Evolutionary conservation across 2,329 filamentous ascomycete genomes (phyloP), one percentile per base, ranked within the genome.

Genomic region (Aspergillus tubingensis): DNA sequence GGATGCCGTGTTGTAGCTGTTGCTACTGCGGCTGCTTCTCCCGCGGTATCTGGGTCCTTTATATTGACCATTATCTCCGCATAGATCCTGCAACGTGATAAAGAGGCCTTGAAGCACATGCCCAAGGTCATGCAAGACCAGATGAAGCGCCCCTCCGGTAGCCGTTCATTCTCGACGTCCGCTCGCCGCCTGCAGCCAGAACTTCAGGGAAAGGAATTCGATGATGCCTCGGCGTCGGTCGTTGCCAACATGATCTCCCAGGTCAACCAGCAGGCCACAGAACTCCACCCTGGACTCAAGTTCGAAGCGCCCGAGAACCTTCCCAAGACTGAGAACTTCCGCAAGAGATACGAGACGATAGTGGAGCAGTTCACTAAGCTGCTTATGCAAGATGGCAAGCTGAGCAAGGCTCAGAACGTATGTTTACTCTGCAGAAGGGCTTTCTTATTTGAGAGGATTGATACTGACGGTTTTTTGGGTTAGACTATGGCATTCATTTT

Each of bases 331-430:
- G 77, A 82, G 59, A 83, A 91, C 77, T 79, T 94, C 69, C 90
- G 92, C 77, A 83, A 91, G 73, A 87, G 95, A 70, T 96, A 98
- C 74, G 90, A 97, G 73, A 87, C 91, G 1, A 83, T 97, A 7
- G 82, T 98, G 51, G 82, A 89, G 66, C 95, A 97, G 80, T 83
- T 98, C 69, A 96, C 92, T 17, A 93, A 92, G 74, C 82, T 96
- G 68, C 79, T 99, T 65, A 99, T 98, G 94, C 83, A 83, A 69
- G 86, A 98, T 77, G 95, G 95, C 68, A 96, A 97, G 82, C 86
- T 96, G 74, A 90, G 89, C 72, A 85, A 86, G 75, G 95, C 95
- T n/a, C 92, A 99, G 77, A 87, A 88, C 81, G 92, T 96, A 83
- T 49, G 70, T 54, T 55, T 53, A 47, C 32, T 13, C 2, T 36